phyloP scores from a whole-genome alignment of 106 monocot species.

The Apostasia ramifera region DNA sequence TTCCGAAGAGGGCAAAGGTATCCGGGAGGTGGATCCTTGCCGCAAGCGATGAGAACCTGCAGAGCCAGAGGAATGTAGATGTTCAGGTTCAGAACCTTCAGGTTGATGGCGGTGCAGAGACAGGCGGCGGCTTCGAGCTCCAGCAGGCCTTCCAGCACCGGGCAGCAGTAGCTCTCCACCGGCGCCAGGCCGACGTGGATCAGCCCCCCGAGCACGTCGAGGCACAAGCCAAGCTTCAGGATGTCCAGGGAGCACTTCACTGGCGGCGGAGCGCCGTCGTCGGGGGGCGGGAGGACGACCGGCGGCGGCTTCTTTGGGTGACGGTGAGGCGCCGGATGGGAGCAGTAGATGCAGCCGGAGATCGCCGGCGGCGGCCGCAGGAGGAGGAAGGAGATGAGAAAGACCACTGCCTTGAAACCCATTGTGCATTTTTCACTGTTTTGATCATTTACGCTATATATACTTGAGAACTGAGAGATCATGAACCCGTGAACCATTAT shows the following conservation, averaged over 20 bases:
- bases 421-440: too few relatives aligned
- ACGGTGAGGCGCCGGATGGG: not conserved
- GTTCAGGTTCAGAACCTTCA: slow-evolving; percentile 10
- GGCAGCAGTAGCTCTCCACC: slow-evolving; percentile 8
- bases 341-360: not conserved
- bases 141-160: slow-evolving; percentile 2
- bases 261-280: not conserved
- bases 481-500: too few relatives aligned
- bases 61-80: slow-evolving; percentile 13
- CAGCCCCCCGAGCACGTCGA: slow-evolving; percentile 2
- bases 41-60: slow-evolving; percentile 12
- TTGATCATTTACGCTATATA: too few relatives aligned
- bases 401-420: too few relatives aligned
- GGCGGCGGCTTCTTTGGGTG: not conserved
- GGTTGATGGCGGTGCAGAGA: slow-evolving; percentile 15
- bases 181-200: not conserved
- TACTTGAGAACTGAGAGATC: too few relatives aligned
- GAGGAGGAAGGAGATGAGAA: too few relatives aligned
- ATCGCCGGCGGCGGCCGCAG: too few relatives aligned
- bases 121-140: slow-evolving; percentile 16
- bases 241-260: slow-evolving; percentile 7
- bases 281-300: not conserved
- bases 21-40: slow-evolving; percentile 10
- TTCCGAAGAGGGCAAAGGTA: slow-evolving; percentile 9
- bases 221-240: slow-evolving; percentile 7